Percentiles rank a stretch among this genome's conserved stretches.
phyloP scores from a whole-genome alignment of 1,284 basidiomycete species.

The Melampsora americana region DNA sequence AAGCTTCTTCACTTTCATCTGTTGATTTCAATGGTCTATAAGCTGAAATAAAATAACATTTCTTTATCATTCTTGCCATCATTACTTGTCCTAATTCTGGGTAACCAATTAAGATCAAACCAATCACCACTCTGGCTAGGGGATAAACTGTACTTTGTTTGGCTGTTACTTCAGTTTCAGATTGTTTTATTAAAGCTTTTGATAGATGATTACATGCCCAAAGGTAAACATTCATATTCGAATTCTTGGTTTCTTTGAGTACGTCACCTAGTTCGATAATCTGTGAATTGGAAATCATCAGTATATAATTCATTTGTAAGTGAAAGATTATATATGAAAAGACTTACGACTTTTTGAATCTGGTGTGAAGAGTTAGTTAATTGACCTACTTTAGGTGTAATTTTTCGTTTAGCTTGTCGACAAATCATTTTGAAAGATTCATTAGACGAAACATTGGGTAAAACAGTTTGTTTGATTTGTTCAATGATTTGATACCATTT shows the following conservation, averaged over 20 bases:
- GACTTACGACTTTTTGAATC: slow-evolving; percentile 71
- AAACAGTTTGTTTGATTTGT: slow-evolving; percentile 67
- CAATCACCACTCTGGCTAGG: slow-evolving; percentile 71
- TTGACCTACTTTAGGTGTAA: slow-evolving; percentile 87
- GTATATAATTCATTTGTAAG: too few relatives aligned
- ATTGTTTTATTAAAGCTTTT: slow-evolving; percentile 85
- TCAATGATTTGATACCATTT: slow-evolving; percentile 29
- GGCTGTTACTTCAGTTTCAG: slow-evolving; percentile 68
- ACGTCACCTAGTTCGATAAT: slow-evolving; percentile 33
- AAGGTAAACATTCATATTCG: slow-evolving; percentile 61
- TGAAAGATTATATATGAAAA: too few relatives aligned
- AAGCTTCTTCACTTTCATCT: slow-evolving; percentile 60
- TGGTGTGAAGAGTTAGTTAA: slow-evolving; percentile 72
- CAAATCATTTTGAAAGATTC: slow-evolving; percentile 58
- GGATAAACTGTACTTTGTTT: slow-evolving; percentile 64
- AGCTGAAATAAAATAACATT: slow-evolving; percentile 62
- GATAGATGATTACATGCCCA: slow-evolving; percentile 80
- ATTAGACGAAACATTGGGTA: slow-evolving; percentile 69
- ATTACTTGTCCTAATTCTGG: slow-evolving; percentile 69
- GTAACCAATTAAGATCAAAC: slow-evolving; percentile 63
- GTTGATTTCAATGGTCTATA: slow-evolving; percentile 55
- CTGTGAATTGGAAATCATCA: too few relatives aligned
- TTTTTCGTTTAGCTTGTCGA: slow-evolving; percentile 68
- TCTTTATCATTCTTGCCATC: slow-evolving; percentile 79
- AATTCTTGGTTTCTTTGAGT: slow-evolving; percentile 49